Conservation (phyloP, 148 eudicot genomes). For the Beta vulgaris region DNA sequence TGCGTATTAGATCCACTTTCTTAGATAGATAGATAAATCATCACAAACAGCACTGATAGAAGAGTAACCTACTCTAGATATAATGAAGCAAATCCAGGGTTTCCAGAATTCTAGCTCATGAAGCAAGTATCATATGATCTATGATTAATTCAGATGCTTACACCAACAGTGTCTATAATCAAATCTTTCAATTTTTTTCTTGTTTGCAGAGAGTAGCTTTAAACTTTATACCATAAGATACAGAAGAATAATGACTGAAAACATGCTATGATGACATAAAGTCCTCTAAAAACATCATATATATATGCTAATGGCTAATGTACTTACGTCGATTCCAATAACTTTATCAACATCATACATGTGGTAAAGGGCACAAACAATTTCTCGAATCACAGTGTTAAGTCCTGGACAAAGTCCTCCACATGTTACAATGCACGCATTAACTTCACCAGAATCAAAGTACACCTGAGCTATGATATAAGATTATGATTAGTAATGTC, state of each 20-base stretch:
- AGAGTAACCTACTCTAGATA: too few species aligned
- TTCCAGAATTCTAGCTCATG: background rate
- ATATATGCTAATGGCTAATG: background rate
- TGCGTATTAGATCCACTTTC: too few species aligned
- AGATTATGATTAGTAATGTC: slow-evolving; percentile 17
- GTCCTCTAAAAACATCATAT: background rate
- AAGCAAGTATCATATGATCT: background rate
- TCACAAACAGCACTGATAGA: too few species aligned
- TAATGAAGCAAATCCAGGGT: too few species aligned
- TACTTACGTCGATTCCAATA: slow-evolving; percentile 81
- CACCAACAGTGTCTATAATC: background rate
- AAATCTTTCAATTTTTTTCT: background rate
- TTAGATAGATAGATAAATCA: too few species aligned
- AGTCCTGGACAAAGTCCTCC: slow-evolving; percentile 94
- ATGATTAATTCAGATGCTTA: background rate
- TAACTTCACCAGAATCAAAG: slow-evolving; percentile 69
- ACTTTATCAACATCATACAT: slow-evolving; percentile 80
- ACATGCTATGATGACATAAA: background rate
- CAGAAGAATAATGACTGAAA: background rate
- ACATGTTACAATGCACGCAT: slow-evolving; percentile 88
- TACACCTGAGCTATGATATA: slow-evolving; percentile 55
- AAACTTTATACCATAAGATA: background rate
- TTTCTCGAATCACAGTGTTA: slow-evolving; percentile 86
- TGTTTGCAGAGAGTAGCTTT: background rate
- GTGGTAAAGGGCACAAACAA: slow-evolving; percentile 71